These are phyloP conservation scores for Tagetes erecta DNA, from an alignment of 129 eudicot genomes.

Conservation along the genomic window DNA sequence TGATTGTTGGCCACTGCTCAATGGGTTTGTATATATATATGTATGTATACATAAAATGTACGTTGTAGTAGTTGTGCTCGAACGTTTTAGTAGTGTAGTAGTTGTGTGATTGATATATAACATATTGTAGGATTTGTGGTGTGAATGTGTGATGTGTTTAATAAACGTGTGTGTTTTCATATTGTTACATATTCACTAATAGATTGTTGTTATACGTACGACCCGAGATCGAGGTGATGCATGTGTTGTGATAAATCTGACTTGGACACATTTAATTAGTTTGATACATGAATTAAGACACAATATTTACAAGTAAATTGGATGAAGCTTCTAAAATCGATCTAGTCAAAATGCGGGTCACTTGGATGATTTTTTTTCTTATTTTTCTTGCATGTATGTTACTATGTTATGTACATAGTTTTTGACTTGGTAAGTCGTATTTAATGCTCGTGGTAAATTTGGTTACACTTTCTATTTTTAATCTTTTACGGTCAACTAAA, in stretches of 20 bases:
- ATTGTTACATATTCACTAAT: no score
- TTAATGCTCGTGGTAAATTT: not conserved
- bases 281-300: not conserved
- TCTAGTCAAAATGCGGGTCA: not conserved
- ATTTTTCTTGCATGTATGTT: no score
- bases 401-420: not conserved
- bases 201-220: no score
- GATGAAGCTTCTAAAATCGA: not conserved
- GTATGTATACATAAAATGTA: not conserved
- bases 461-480: not conserved
- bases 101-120: slow-evolving; percentile 1
- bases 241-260: not conserved
- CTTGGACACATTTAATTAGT: not conserved
- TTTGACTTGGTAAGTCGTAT: not conserved
- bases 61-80: slow-evolving; percentile 19
- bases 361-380: not conserved
- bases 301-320: not conserved
- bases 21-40: not conserved
- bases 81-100: not conserved
- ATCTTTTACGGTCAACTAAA: not conserved
- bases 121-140: not conserved
- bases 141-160: slow-evolving; percentile 9
- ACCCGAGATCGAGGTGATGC: no score
- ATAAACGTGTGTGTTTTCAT: not conserved
- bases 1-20: not conserved